These are phyloP conservation scores for Priceomyces melissophilus DNA, from an alignment of 805 yeast species.

Conservation along the genomic window DNA sequence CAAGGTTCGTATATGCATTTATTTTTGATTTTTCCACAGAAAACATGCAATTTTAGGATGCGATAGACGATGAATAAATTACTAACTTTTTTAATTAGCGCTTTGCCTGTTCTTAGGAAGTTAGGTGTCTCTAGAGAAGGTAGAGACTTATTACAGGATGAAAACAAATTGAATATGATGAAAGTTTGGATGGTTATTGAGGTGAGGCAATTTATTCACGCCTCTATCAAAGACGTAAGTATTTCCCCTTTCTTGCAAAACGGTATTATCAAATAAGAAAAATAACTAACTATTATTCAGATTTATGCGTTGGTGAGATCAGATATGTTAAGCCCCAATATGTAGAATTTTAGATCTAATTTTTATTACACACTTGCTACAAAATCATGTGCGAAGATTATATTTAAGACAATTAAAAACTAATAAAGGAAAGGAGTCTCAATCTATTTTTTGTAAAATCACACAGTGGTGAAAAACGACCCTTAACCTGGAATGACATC, in stretches of 20 bases:
- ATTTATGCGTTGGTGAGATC: slow-evolving; percentile 43
- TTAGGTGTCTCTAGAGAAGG: slow-evolving; percentile 71
- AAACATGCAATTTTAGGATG: slow-evolving; percentile 10
- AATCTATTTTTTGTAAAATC: no score
- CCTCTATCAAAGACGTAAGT: slow-evolving; percentile 77
- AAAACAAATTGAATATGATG: slow-evolving; percentile 71
- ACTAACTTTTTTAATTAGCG: slow-evolving; percentile 41
- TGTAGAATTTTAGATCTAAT: slow-evolving; percentile 15
- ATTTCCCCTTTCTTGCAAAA: slow-evolving; percentile 5
- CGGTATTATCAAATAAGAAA: not conserved
- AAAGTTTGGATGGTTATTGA: slow-evolving; percentile 91
- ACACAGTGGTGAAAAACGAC: no score
- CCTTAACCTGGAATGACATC: no score
- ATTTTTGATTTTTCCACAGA: slow-evolving; percentile 41
- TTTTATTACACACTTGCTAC: not conserved
- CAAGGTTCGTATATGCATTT: slow-evolving; percentile 76
- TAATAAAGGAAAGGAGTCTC: no score
- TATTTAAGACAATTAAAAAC: no score
- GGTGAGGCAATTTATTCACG: slow-evolving; percentile 78
- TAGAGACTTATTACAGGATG: slow-evolving; percentile 50
- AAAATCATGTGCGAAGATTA: not conserved
- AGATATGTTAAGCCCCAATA: slow-evolving; percentile 45
- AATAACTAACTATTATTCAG: slow-evolving; percentile 24
- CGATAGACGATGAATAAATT: slow-evolving; percentile 1
- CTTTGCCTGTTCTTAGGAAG: slow-evolving; percentile 81